Evolutionary conservation across 1,139 yeast species (phyloP).

Genomic region (Taiozyma sp.): DNA sequence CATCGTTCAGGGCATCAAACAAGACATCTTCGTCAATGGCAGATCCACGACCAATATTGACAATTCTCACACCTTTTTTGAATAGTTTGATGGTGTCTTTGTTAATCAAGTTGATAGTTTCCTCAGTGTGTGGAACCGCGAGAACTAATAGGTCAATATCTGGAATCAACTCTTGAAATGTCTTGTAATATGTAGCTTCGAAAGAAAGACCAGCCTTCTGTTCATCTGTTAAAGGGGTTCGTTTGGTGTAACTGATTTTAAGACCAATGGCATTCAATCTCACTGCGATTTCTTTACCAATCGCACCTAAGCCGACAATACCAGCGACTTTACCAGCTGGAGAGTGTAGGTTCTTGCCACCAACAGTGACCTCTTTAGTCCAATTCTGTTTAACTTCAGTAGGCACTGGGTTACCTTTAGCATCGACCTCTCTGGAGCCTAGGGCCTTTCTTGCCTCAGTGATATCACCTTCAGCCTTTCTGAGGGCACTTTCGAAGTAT

Average conservation of each 20-base stretch:
- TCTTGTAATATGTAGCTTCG: slow-evolving; percentile 38
- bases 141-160: slow-evolving; percentile 54
- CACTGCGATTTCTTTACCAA: slow-evolving; percentile 62
- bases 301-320: slow-evolving; percentile 74
- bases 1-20: slow-evolving; percentile 58
- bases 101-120: slow-evolving; percentile 56
- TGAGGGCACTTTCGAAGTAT: slow-evolving; percentile 41
- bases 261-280: slow-evolving; percentile 58
- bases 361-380: slow-evolving; percentile 38
- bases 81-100: slow-evolving; percentile 38
- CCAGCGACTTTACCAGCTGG: slow-evolving; percentile 61
- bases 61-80: slow-evolving; percentile 57
- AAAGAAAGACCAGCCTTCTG: slow-evolving; percentile 37
- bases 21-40: slow-evolving; percentile 72
- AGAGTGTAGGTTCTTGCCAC: slow-evolving; percentile 42
- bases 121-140: slow-evolving; percentile 62
- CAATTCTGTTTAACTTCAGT: slow-evolving; percentile 11
- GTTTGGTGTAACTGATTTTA: slow-evolving; percentile 60
- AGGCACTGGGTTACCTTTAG: slow-evolving; percentile 26
- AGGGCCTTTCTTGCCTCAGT: slow-evolving; percentile 30
- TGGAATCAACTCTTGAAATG: slow-evolving; percentile 33
- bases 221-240: slow-evolving; percentile 41
- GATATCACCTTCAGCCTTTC: slow-evolving; percentile 23
- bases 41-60: slow-evolving; percentile 78
- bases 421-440: slow-evolving; percentile 29